Conservation (phyloP, 208 protist genomes). For the Leishmania arabica region DNA sequence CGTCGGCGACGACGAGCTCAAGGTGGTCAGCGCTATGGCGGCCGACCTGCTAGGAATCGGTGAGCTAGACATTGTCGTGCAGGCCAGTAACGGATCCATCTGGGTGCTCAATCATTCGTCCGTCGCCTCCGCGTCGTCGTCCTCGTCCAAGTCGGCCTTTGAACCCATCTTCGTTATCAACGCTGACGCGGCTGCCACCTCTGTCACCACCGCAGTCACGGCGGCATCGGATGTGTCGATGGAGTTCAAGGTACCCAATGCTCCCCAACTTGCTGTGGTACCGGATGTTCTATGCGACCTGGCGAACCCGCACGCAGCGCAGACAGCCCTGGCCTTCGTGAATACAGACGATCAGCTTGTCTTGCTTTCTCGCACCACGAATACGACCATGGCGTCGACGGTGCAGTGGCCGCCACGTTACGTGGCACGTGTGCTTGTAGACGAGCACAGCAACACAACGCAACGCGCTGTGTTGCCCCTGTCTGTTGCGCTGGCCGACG, state of each 20-base stretch:
- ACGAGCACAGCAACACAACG: conserved; percentile 1
- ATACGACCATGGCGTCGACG: background rate
- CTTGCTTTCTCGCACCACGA: conserved; percentile 8
- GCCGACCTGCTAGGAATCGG: conserved; percentile 48
- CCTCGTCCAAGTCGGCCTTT: background rate
- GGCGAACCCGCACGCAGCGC: conserved; percentile 3
- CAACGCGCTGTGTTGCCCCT: conserved; percentile 25
- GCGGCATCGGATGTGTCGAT: background rate
- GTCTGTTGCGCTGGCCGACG: conserved; percentile 44
- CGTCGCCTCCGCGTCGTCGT: background rate
- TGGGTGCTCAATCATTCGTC: conserved; percentile 32
- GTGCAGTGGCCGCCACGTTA: conserved; percentile 16
- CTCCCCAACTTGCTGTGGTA: conserved; percentile 19
- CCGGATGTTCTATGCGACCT: background rate
- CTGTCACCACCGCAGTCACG: background rate
- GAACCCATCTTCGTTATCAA: background rate
- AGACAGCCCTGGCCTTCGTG: conserved; percentile 34
- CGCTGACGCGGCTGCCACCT: background rate
- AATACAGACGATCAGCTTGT: conserved; percentile 32
- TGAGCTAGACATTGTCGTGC: conserved; percentile 43
- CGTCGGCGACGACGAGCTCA: background rate
- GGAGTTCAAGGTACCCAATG: conserved; percentile 4
- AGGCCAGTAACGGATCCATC: conserved; percentile 43
- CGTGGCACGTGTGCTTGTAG: conserved; percentile 14
- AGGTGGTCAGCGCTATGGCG: conserved; percentile 51